Base-by-base conservation (phyloP, 2,329 filamentous ascomycete genomes). In the Scedosporium boydii region DNA sequence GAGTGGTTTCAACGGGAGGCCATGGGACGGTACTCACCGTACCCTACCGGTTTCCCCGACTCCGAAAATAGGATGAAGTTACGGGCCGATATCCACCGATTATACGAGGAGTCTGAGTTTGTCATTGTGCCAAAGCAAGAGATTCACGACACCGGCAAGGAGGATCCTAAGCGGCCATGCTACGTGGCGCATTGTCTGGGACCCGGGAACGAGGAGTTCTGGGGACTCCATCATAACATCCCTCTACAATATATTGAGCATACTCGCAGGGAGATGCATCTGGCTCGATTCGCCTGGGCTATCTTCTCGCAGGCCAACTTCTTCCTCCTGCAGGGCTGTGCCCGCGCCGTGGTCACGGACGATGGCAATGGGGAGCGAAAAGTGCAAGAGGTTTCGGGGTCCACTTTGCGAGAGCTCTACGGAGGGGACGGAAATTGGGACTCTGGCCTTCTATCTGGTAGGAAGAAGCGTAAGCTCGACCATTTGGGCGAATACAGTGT, bases 121-220 rank as follows among this genome's bases (percentile, higher is more conserved):
- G 55, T 29, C 38, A 4, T 62, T 53, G 2, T 58, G 29, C 21
- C 66, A 59, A 3, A 34, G 34, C n/a, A 65, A 59, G 4, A 66
- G 60, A 1, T 26, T 27, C 21, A 56, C 51, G n/a, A 26, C 5
- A n/a, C 26, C 4, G 4, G 6, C 4, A 58, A 29, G 10, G 29
- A 10, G 29, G 29, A 34, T 34, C 29, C 29, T 7, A 34, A 34
- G 7, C 6, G 29, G 9, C 29, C 29, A 6, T 34, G 29, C 10
- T 58, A 58, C 26, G 55, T 58, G 3, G 27, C 23, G 26, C 55
- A 58, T 21, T 58, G 12, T 26, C 55, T 58, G 14, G 29, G 29
- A 34, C 29, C 29, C 6, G 26, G 12, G 3, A 29, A 27, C 26
- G 26, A 27, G 23, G 26, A 58, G 27, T 4, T 34, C 10, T 29